Evolutionary conservation across 306 rosid genomes (phyloP), one percentile per base, ranked within the genome.

Genomic region (Mimosa bimucronata): DNA sequence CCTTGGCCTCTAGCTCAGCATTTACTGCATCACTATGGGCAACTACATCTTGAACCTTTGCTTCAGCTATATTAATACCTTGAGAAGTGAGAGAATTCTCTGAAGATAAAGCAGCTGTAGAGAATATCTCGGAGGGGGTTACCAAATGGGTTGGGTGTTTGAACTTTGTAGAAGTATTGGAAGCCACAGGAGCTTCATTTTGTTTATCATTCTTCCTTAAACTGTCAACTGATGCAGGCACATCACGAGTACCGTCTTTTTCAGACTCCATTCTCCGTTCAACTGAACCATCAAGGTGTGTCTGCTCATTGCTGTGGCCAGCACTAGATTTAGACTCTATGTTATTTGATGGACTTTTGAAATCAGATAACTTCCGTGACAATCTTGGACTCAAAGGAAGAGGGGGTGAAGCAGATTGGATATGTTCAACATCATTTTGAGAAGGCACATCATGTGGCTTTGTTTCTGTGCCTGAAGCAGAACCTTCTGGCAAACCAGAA

Each of bases 131-230:
- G 11, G 92, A 87, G 61, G 95, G 95, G 71, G 95, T 91, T 66
- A 91, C 88, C 83, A 88, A 86, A 84, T 91, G 95, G 3, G 92
- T 88, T 11, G 91, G 91, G 73, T 84, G 91, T 77, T 85, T 85
- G 80, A 78, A 91, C 41, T 46, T 40, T 71, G 84, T 60, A 70
- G 89, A 75, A 78, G 86, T 3, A 84, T 74, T 87, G 84, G 92
- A 64, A 83, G 75, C 80, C 40, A 71, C 66, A 86, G 87, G 68
- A 74, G 74, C 77, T 30, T 84, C 91, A 82, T 74, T 78, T 75
- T 73, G 82, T n/a, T 79, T 76, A 66, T 87, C 91, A 78, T 83
- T 84, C 83, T 83, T 85, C 60, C 48, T 80, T 66, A 78, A 81
- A 78, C 55, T 78, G 78, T 87, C 90, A 73, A 68, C 75, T 1